Evolutionary conservation across 140 eudicot genomes (phyloP).

Genomic region (Bidens hawaiensis): DNA sequence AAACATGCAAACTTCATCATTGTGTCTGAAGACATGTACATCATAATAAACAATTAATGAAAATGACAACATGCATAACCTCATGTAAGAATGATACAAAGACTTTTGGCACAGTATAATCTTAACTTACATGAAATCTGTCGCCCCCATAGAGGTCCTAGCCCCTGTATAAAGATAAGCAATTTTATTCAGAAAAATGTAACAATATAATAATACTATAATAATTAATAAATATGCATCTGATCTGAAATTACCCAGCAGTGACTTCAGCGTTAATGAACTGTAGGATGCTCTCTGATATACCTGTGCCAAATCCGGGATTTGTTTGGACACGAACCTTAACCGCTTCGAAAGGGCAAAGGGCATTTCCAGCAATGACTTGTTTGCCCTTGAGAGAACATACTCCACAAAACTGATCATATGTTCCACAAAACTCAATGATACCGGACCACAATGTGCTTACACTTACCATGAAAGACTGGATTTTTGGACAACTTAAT

Average conservation of each 20-base stretch:
- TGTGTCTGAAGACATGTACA: too few relatives aligned
- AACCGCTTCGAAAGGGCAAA: conserved; percentile 81
- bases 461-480: too few relatives aligned
- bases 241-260: too few relatives aligned
- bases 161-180: conserved; percentile 33
- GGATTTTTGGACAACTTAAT: too few relatives aligned
- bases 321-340: conserved; percentile 91
- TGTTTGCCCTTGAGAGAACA: too few relatives aligned
- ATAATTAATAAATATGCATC: too few relatives aligned
- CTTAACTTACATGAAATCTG: too few relatives aligned
- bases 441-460: too few relatives aligned
- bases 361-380: conserved; percentile 70
- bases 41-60: not conserved
- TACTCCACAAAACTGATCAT: too few relatives aligned
- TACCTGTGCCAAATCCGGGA: conserved; percentile 78
- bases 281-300: conserved; percentile 74
- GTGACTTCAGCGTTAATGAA: conserved; percentile 59
- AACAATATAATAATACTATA: not conserved
- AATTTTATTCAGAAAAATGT: not conserved
- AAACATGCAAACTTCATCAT: too few relatives aligned
- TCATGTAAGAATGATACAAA: not conserved
- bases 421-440: too few relatives aligned
- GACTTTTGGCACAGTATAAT: too few relatives aligned
- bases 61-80: not conserved
- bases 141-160: conserved; percentile 92